Conservation (phyloP, 73 alveolate genomes). For the Paramecium biaurelia region DNA sequence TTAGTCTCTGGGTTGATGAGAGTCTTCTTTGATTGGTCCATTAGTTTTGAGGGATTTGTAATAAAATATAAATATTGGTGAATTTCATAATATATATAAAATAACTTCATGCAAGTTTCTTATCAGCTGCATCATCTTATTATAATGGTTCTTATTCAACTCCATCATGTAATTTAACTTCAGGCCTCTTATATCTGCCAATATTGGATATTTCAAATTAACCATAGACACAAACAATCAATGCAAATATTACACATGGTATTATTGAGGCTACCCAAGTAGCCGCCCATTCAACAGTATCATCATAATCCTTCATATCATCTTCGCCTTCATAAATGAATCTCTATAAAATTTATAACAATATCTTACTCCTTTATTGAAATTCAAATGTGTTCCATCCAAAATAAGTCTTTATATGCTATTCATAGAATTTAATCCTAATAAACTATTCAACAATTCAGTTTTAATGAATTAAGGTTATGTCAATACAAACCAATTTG, state of each 20-base stretch:
- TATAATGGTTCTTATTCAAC: not conserved
- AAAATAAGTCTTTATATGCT: not conserved
- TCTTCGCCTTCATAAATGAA: not conserved
- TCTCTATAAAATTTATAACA: not conserved
- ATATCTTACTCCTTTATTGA: not conserved
- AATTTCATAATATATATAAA: not conserved
- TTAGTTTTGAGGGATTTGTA: not conserved
- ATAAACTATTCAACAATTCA: not conserved
- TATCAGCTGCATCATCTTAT: not conserved
- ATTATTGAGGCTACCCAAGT: conserved; percentile 23
- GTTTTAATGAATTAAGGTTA: not conserved
- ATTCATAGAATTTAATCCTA: not conserved
- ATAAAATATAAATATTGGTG: not conserved
- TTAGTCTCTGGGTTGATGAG: not conserved
- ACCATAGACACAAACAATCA: not conserved
- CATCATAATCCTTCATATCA: not conserved
- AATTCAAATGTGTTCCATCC: not conserved
- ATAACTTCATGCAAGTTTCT: not conserved
- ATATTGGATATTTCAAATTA: not conserved
- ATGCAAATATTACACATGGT: not conserved
- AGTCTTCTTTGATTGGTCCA: not conserved
- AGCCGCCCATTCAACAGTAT: conserved; percentile 34
- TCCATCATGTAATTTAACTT: not conserved
- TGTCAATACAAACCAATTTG: conserved; percentile 8
- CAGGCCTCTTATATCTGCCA: not conserved